Conservation (phyloP, 2,329 filamentous ascomycete genomes). For the Dactylonectria estremocensis region DNA sequence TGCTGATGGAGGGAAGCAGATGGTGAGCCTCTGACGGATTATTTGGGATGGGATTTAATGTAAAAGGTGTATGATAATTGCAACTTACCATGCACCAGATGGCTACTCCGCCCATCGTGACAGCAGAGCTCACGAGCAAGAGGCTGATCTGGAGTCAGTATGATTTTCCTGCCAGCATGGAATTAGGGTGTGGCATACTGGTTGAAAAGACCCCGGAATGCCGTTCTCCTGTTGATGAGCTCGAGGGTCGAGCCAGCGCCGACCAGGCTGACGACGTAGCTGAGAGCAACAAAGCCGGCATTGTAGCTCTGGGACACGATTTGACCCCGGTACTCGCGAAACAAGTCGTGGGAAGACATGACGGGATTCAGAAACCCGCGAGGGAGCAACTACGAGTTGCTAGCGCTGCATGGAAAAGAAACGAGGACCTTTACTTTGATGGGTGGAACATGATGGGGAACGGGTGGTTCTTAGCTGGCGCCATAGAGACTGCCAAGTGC, state of each 20-base stretch:
- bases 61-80: slow-evolving; percentile 37
- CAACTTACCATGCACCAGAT: slow-evolving; percentile 77
- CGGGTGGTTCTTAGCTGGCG: background rate
- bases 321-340: slow-evolving; percentile 59
- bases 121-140: slow-evolving; percentile 74
- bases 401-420: background rate
- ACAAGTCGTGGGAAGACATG: slow-evolving; percentile 51
- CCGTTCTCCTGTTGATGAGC: slow-evolving; percentile 82
- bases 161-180: background rate
- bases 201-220: slow-evolving; percentile 77
- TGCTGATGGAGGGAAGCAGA: slow-evolving; percentile 29
- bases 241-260: slow-evolving; percentile 87
- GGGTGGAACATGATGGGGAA: background rate
- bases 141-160: slow-evolving; percentile 60
- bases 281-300: slow-evolving; percentile 78
- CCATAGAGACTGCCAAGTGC: background rate
- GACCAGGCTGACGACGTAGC: slow-evolving; percentile 82
- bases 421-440: background rate
- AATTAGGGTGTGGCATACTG: slow-evolving; percentile 64
- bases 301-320: slow-evolving; percentile 66
- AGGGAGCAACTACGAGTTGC: background rate
- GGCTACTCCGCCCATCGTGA: slow-evolving; percentile 81
- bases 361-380: slow-evolving; percentile 1
- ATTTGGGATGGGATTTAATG: background rate
- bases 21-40: slow-evolving; percentile 1